A percentile compares a stretch with the other conserved stretches of the same genome.
Conservation (phyloP, 1,139 yeast species). For the Hyphopichia wangnamkhiaoensis region DNA sequence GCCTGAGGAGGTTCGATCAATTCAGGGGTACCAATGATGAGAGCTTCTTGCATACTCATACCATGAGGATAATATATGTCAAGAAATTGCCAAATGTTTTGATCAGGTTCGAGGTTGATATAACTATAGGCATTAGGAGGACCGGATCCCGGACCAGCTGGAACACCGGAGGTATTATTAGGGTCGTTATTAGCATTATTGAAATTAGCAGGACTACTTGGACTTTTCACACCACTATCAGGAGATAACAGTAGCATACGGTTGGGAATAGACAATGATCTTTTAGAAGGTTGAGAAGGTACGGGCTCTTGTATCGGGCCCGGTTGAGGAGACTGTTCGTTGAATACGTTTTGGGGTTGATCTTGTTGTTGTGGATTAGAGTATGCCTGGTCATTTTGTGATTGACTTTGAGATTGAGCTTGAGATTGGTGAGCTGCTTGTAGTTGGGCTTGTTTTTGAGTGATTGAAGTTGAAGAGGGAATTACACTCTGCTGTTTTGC, state of each 20-base stretch:
- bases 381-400: conserved; percentile 1
- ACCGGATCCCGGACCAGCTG: conserved; percentile 1
- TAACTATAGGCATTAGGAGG: conserved; percentile 11
- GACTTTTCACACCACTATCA: conserved; percentile 6
- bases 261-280: conserved; percentile 1
- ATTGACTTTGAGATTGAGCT: background rate
- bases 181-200: conserved; percentile 8
- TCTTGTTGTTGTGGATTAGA: conserved; percentile 2
- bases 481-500: conserved; percentile 2
- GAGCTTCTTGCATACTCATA: conserved; percentile 68
- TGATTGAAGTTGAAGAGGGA: background rate
- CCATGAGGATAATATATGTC: conserved; percentile 67
- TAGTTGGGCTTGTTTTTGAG: conserved; percentile 4
- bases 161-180: conserved; percentile 14
- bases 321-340: no score
- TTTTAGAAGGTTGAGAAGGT: conserved; percentile 7
- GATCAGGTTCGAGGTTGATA: conserved; percentile 62
- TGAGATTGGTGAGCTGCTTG: conserved; percentile 3
- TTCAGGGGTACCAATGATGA: conserved; percentile 52
- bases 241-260: conserved; percentile 10
- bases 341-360: no score
- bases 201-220: conserved; percentile 4
- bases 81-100: conserved; percentile 56
- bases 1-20: background rate
- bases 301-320: conserved; percentile 7